A percentile compares a stretch with the other conserved stretches of the same genome.
Evolutionary conservation across 2,329 filamentous ascomycete species (phyloP).

Genomic region (Epicoccum nigrum): DNA sequence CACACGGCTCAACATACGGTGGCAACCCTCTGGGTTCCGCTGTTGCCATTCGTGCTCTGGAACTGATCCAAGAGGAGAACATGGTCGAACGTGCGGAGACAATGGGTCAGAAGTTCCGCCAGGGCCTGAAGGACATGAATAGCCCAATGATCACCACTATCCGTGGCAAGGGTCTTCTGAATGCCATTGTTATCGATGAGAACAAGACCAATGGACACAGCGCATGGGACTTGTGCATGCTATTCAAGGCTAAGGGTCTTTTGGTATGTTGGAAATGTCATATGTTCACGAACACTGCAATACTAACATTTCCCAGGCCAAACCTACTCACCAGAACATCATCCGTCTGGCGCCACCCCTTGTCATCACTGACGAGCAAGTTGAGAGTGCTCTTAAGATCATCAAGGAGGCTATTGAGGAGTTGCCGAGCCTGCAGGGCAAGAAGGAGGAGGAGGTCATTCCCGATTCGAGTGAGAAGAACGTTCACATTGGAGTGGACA

Average conservation of each 20-base stretch:
- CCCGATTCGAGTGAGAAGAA: slow-evolving; percentile 63
- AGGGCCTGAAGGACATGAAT: slow-evolving; percentile 75
- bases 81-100: slow-evolving; percentile 82
- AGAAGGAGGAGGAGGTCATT: slow-evolving; percentile 59
- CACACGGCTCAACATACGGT: slow-evolving; percentile 97
- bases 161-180: slow-evolving; percentile 90
- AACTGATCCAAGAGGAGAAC: slow-evolving; percentile 90
- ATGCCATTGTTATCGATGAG: slow-evolving; percentile 96
- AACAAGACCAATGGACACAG: slow-evolving; percentile 80
- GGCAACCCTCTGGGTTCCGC: slow-evolving; percentile 96
- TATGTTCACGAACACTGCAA: neutral
- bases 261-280: slow-evolving; percentile 65
- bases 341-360: slow-evolving; percentile 96
- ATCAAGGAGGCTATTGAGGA: slow-evolving; percentile 83
- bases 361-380: slow-evolving; percentile 88
- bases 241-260: slow-evolving; percentile 94
- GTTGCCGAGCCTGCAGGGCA: slow-evolving; percentile 70
- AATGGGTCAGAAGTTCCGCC: slow-evolving; percentile 82
- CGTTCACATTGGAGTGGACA: slow-evolving; percentile 65
- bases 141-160: slow-evolving; percentile 81
- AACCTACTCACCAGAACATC: slow-evolving; percentile 98
- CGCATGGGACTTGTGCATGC: slow-evolving; percentile 94
- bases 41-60: slow-evolving; percentile 91
- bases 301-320: slow-evolving; percentile 68
- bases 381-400: slow-evolving; percentile 76